Percentiles rank a stretch among this genome's conserved stretches.
Evolutionary conservation across 305 asterid species (phyloP).

Genomic region (Lippia alba): DNA sequence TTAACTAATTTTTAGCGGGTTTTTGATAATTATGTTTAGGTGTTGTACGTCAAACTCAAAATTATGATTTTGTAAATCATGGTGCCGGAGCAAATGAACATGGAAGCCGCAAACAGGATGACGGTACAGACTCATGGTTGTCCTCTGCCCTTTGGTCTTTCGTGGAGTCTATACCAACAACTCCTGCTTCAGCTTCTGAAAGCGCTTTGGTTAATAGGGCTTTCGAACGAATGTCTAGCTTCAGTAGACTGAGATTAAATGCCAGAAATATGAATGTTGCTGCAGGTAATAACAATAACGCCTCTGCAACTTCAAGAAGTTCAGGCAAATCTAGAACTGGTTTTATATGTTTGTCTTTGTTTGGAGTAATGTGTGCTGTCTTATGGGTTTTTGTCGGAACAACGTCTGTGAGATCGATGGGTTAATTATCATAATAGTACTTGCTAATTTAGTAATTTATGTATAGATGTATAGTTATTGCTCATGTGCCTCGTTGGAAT

Average conservation of each 20-base stretch:
- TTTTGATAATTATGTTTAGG: constrained; percentile 67
- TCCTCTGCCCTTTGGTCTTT: constrained; percentile 82
- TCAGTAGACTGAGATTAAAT: constrained; percentile 60
- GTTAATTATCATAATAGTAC: constrained; percentile 27
- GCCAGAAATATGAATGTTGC: constrained; percentile 52
- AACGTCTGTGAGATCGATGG: constrained; percentile 35
- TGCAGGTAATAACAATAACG: constrained; percentile 43
- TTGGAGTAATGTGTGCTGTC: constrained; percentile 75
- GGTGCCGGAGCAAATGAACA: constrained; percentile 54
- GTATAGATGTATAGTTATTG: constrained; percentile 34
- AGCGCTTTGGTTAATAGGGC: constrained; percentile 64
- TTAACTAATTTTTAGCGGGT: constrained; percentile 51
- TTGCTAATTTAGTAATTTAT: constrained; percentile 21
- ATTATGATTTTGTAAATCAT: constrained; percentile 44
- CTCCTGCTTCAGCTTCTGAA: constrained; percentile 95
- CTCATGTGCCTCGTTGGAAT: constrained; percentile 27
- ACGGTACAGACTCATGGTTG: constrained; percentile 70
- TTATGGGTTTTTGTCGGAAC: constrained; percentile 65
- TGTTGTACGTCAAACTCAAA: constrained; percentile 47
- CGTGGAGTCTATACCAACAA: constrained; percentile 96
- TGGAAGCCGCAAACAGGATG: constrained; percentile 46
- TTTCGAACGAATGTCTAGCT: constrained; percentile 76
- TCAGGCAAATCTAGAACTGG: constrained; percentile 51
- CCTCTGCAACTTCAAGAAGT: constrained; percentile 54
- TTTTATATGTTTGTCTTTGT: constrained; percentile 59